Base-by-base conservation (phyloP, 2,329 filamentous ascomycete genomes). In the Trichoderma asperellum region DNA sequence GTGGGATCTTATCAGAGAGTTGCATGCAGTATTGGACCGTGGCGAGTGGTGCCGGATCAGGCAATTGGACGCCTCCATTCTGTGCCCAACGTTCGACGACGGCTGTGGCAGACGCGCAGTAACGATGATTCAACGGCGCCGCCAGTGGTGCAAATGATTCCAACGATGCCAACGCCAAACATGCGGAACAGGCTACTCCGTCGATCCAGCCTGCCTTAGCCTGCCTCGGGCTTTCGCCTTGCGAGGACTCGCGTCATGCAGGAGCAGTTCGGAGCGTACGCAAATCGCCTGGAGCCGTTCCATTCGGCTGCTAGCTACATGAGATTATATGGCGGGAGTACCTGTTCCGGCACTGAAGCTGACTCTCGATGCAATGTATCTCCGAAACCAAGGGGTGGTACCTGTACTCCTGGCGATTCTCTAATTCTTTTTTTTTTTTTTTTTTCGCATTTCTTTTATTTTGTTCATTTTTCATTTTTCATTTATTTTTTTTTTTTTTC, bases 1-100 rank as follows among this genome's bases (percentile, higher is more conserved):
- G 29, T 24, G 18, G 63, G 59, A 24, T 49, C 53, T 52, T 37
- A 67, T 67, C 63, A 49, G 63, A 43, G n/a, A 61, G 49, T 52
- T 14, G 34, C 32, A 55, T 56, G 55, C 27, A 57, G 18, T 5
- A 11, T n/a, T n/a, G 21, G 6, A 8, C 32, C 35, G 35, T 59
- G 35, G 21, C 32, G 27, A 24, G 18, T 8, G 43, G 32, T 27
- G 43, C 43, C 29, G 59, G 14, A 62, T 34, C 43, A 16, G 59
- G 43, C 27, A 62, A 27, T 27, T 52, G 18, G 52, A 47, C 14
- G 40, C 40, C 49, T 49, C 43, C 59, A 61, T 37, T 21, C 59
- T 24, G 10, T 12, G 47, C 47, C 47, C 24, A 49, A 49, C 18
- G 4, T 55, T 27, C 24, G 14, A 29, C 5, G 27, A 55, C 52